phyloP scores from a whole-genome alignment of 768 basidiomycete genomes.

The Mycena latifolia region DNA sequence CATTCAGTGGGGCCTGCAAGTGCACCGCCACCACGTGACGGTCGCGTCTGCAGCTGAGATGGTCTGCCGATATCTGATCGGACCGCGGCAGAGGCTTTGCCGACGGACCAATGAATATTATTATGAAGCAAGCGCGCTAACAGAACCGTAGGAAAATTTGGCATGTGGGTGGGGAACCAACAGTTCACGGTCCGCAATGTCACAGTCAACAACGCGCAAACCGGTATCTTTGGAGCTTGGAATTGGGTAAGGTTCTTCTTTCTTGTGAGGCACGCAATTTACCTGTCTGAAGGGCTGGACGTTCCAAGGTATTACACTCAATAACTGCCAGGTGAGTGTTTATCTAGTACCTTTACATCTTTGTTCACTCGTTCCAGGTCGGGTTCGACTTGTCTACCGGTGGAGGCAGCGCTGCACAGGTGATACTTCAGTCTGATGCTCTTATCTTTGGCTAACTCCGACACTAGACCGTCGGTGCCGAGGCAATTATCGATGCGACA shows the following conservation, averaged over 20 bases:
- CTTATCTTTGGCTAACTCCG: background rate
- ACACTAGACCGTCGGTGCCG: constrained; percentile 66
- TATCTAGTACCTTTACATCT: constrained; percentile 5
- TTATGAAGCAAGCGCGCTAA: background rate
- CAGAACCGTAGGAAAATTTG: constrained; percentile 66
- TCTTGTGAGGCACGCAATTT: background rate
- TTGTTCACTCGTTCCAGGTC: constrained; percentile 47
- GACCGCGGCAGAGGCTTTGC: no score
- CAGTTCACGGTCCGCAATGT: constrained; percentile 78
- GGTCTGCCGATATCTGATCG: no score
- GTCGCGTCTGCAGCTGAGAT: no score
- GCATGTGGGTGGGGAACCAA: constrained; percentile 86
- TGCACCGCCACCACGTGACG: no score
- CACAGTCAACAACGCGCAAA: constrained; percentile 68
- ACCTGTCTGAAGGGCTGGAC: constrained; percentile 56
- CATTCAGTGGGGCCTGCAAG: no score
- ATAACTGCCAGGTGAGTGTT: constrained; percentile 50
- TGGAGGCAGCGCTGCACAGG: constrained; percentile 57
- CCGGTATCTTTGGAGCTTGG: constrained; percentile 58
- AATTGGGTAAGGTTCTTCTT: constrained; percentile 55
- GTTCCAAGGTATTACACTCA: constrained; percentile 57
- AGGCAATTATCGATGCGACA: constrained; percentile 74
- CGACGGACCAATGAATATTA: background rate
- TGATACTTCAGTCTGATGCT: constrained; percentile 34
- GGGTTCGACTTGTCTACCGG: constrained; percentile 72